Evolutionary conservation across 1,284 basidiomycete genomes (phyloP), one percentile per base, ranked within the genome.

Genomic region (Lignosus rhinocerotis): DNA sequence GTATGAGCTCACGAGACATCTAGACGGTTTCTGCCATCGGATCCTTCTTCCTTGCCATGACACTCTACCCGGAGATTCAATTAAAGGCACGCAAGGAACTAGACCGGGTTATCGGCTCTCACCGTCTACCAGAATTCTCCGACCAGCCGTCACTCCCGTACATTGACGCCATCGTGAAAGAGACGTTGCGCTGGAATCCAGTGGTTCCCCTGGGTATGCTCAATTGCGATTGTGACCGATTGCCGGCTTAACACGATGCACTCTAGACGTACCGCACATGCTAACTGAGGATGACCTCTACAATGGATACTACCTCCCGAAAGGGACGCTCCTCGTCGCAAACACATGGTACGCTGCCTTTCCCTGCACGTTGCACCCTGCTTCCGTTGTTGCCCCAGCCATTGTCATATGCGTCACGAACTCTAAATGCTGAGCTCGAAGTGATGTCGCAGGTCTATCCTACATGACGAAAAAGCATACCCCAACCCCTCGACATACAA

Each of bases 141-240:
- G 75, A 78, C 55, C 55, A 67, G 32, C 48, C 63, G 1, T 59
- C 58, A 6, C 59, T 77, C 9, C 72, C 74, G 2, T 76, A 74
- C 59, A 64, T 76, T 39, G 59, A 69, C 12, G 73, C 72, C 0
- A 62, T 73, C 31, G 61, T 76, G 7, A 68, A 70, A 49, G 76
- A 78, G 62, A 60, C 66, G 8, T 41, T 74, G 25, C 66, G 73
- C 9, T 76, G 75, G 75, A 66, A 70, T 42, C 72, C 73, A 1
- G 69, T 74, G 19, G 65, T 66, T 1, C 65, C 66, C 9, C 48
- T 68, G 2, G 61, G 69, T 66, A 17, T 32, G 55, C 33, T 43
- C 36, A 14, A 6, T 6, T 39, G n/a, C 11, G 5, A 12, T 6
- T 11, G 14, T 36, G 11, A 14, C 12, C 11, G 14, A 39, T n/a